phyloP scores from a whole-genome alignment of 1,284 basidiomycete species.

The Anthracocystis walkeri region DNA sequence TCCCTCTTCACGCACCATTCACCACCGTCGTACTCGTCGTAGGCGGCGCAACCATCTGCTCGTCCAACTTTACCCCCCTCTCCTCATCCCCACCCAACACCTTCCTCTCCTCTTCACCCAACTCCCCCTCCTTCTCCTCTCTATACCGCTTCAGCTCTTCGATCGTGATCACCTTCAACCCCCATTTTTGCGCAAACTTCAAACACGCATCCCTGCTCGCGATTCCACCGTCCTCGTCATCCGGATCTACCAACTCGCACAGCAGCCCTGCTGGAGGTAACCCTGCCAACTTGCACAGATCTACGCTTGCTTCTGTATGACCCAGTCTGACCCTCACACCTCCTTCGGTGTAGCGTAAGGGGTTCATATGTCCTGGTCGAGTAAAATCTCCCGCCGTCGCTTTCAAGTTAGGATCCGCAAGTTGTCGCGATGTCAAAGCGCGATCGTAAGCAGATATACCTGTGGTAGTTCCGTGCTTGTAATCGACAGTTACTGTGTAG shows the following conservation, averaged over 20 bases:
- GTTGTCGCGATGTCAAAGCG: slow-evolving; percentile 83
- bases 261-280: slow-evolving; percentile 85
- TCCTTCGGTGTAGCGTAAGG: slow-evolving; percentile 85
- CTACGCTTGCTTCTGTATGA: slow-evolving; percentile 93
- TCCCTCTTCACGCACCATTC: slow-evolving; percentile 5
- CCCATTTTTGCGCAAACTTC: slow-evolving; percentile 90
- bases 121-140: slow-evolving; percentile 52
- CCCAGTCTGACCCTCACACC: slow-evolving; percentile 87
- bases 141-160: slow-evolving; percentile 74
- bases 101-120: slow-evolving; percentile 15
- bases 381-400: slow-evolving; percentile 78
- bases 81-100: slow-evolving; percentile 20
- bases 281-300: slow-evolving; percentile 84
- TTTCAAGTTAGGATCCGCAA: slow-evolving; percentile 72
- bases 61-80: slow-evolving; percentile 42
- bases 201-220: slow-evolving; percentile 93
- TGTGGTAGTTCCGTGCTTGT: slow-evolving; percentile 90
- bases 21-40: neutral
- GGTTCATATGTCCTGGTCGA: slow-evolving; percentile 94
- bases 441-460: slow-evolving; percentile 98
- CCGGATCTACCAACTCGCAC: slow-evolving; percentile 95
- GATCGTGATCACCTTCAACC: slow-evolving; percentile 92
- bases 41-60: slow-evolving; percentile 48
- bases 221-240: slow-evolving; percentile 87
- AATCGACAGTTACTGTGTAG: slow-evolving; percentile 96